These are phyloP conservation scores for Boletus sp. DNA, from an alignment of 768 basidiomycete species.

Conservation along the genomic window DNA sequence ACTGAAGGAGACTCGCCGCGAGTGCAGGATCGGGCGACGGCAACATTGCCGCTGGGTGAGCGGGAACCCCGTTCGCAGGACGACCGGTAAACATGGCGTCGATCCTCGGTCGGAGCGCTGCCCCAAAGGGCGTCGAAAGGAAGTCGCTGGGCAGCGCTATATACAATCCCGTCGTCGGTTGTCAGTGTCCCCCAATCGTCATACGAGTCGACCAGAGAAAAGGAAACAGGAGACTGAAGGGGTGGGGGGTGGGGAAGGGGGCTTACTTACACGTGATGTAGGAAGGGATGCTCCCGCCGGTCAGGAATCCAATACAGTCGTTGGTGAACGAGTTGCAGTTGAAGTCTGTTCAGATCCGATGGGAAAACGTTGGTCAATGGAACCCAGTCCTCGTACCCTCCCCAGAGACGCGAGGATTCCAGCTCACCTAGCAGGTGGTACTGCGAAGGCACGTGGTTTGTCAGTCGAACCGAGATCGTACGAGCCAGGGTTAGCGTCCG, in stretches of 20 bases:
- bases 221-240: background rate
- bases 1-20: slow-evolving; percentile 52
- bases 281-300: slow-evolving; percentile 73
- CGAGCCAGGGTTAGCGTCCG: background rate
- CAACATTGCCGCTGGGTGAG: slow-evolving; percentile 23
- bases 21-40: slow-evolving; percentile 46
- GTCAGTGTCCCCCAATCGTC: background rate
- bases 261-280: slow-evolving; percentile 67
- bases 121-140: slow-evolving; percentile 85
- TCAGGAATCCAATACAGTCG: slow-evolving; percentile 83
- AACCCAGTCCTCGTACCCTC: background rate
- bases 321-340: slow-evolving; percentile 96
- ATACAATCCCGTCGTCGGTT: background rate
- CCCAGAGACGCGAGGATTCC: background rate
- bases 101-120: slow-evolving; percentile 82
- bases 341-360: slow-evolving; percentile 52
- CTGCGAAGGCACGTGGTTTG: slow-evolving; percentile 34
- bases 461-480: background rate
- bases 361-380: background rate
- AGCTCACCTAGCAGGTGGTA: slow-evolving; percentile 77
- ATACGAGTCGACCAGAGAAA: background rate
- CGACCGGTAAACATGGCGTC: slow-evolving; percentile 76
- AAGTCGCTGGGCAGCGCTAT: slow-evolving; percentile 78
- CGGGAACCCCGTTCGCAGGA: slow-evolving; percentile 30
- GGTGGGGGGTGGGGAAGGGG: too few relatives aligned